Percentiles rank a stretch among this genome's conserved stretches.
Evolutionary conservation across 1,284 basidiomycete genomes (phyloP).

Genomic region (Sanghuangporus sanghuang): DNA sequence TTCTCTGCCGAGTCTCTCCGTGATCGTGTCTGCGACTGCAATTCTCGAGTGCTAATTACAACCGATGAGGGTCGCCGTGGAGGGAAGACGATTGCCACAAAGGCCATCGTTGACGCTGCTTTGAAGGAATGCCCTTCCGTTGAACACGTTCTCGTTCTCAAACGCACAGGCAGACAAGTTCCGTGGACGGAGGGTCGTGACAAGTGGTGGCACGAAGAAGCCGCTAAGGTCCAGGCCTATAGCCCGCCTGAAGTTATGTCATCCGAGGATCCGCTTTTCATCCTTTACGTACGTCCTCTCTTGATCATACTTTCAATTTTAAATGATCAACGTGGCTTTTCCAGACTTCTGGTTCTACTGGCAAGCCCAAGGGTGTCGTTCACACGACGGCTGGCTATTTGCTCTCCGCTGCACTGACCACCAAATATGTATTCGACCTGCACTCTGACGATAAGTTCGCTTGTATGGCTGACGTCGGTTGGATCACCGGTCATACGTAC

Average conservation of each 20-base stretch:
- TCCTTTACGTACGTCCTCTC: slow-evolving; percentile 77
- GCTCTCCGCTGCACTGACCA: slow-evolving; percentile 84
- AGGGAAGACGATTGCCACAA: slow-evolving; percentile 94
- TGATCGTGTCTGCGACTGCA: slow-evolving; percentile 90
- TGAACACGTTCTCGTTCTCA: slow-evolving; percentile 88
- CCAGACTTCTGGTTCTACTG: slow-evolving; percentile 91
- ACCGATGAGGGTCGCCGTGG: slow-evolving; percentile 94
- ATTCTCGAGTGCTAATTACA: slow-evolving; percentile 88
- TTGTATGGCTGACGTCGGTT: slow-evolving; percentile 99
- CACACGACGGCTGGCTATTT: slow-evolving; percentile 95
- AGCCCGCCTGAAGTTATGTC: slow-evolving; percentile 86
- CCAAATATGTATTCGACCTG: slow-evolving; percentile 96
- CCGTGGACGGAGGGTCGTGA: slow-evolving; percentile 86
- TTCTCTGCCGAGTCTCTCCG: slow-evolving; percentile 97
- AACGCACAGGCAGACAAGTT: slow-evolving; percentile 83
- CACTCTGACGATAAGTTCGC: slow-evolving; percentile 91
- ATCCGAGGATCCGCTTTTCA: slow-evolving; percentile 94
- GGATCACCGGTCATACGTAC: slow-evolving; percentile 99
- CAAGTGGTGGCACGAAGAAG: slow-evolving; percentile 96
- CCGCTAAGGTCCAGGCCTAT: slow-evolving; percentile 80
- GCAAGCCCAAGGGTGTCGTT: slow-evolving; percentile 96
- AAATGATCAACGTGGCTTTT: slow-evolving; percentile 4
- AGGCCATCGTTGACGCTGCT: slow-evolving; percentile 92
- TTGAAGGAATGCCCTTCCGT: slow-evolving; percentile 82
- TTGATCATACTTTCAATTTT: slow-evolving; percentile 4